A percentile compares a stretch with the other conserved stretches of the same genome.
Evolutionary conservation across 2,329 filamentous ascomycete species (phyloP).

Genomic region (Sporothrix globosa): DNA sequence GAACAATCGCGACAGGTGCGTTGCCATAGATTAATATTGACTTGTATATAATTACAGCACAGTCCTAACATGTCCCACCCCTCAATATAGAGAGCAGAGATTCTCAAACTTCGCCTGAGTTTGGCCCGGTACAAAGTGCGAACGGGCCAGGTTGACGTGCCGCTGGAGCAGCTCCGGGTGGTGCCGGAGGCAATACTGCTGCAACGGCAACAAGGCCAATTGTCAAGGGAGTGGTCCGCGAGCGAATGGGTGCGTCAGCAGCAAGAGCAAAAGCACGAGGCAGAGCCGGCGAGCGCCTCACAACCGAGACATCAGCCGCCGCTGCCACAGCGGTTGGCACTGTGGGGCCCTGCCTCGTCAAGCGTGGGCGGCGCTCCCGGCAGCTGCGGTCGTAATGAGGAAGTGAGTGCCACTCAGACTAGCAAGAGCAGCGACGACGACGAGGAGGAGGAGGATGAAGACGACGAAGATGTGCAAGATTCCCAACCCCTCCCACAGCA

Average conservation of each 20-base stretch:
- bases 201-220: conserved; percentile 1
- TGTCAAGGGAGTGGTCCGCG: conserved; percentile 27
- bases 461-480: conserved; percentile 6
- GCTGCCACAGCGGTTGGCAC: conserved; percentile 23
- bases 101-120: conserved; percentile 68
- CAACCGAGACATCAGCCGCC: conserved; percentile 13
- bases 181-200: conserved; percentile 39
- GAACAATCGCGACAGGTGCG: conserved; percentile 58
- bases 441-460: conserved; percentile 14
- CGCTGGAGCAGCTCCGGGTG: conserved; percentile 62
- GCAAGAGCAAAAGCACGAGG: conserved; percentile 22
- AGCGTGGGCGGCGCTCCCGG: background rate
- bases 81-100: conserved; percentile 60
- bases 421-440: conserved; percentile 9
- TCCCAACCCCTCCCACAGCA: conserved; percentile 27
- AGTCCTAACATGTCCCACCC: background rate
- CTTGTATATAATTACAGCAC: background rate
- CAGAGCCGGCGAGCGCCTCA: conserved; percentile 8
- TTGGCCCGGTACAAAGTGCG: conserved; percentile 75
- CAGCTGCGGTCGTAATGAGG: background rate
- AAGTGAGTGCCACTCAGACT: background rate
- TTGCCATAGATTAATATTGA: background rate
- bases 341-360: conserved; percentile 27
- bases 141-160: conserved; percentile 70
- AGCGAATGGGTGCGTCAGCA: conserved; percentile 31